These are phyloP conservation scores for Colletotrichum orbiculare DNA, from an alignment of 2,329 filamentous ascomycete species.

Conservation along the genomic window DNA sequence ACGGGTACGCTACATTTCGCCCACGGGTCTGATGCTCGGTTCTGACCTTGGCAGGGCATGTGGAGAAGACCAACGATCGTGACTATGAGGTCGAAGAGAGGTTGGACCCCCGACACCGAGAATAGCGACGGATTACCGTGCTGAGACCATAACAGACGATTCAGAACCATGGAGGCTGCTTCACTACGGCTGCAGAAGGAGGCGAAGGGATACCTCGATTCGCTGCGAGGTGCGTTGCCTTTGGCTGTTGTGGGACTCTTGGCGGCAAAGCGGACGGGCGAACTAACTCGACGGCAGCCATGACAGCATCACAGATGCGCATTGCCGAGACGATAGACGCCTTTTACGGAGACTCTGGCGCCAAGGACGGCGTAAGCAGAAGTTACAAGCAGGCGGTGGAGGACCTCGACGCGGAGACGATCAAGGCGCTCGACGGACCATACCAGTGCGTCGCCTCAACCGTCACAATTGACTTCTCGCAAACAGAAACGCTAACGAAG, in stretches of 20 bases:
- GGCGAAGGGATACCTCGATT: constrained; percentile 97
- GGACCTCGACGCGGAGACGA: constrained; percentile 96
- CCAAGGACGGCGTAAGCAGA: constrained; percentile 92
- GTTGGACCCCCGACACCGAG: constrained; percentile 50
- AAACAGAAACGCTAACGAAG: constrained; percentile 35
- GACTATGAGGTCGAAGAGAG: constrained; percentile 98
- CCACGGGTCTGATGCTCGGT: not conserved
- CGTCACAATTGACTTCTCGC: not conserved
- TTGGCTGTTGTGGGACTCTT: not conserved
- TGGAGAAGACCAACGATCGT: constrained; percentile 97
- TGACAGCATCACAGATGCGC: constrained; percentile 99
- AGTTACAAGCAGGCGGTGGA: constrained; percentile 99
- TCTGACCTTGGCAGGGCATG: constrained; percentile 72
- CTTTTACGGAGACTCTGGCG: constrained; percentile 96
- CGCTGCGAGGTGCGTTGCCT: constrained; percentile 76
- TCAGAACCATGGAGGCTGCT: constrained; percentile 96
- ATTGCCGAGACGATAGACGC: constrained; percentile 99
- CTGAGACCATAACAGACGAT: constrained; percentile 71
- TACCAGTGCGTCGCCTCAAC: constrained; percentile 70
- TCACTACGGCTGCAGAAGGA: constrained; percentile 94
- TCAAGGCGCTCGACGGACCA: constrained; percentile 96
- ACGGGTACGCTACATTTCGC: constrained; percentile 68
- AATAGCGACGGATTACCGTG: constrained; percentile 5
- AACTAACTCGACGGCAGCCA: constrained; percentile 66
- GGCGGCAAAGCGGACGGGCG: constrained; percentile 27